Percentiles rank a stretch among this genome's conserved stretches.
These are phyloP conservation scores for Sequoiadendron giganteum DNA, from an alignment of 75 land plant genomes.

Conservation along the genomic window DNA sequence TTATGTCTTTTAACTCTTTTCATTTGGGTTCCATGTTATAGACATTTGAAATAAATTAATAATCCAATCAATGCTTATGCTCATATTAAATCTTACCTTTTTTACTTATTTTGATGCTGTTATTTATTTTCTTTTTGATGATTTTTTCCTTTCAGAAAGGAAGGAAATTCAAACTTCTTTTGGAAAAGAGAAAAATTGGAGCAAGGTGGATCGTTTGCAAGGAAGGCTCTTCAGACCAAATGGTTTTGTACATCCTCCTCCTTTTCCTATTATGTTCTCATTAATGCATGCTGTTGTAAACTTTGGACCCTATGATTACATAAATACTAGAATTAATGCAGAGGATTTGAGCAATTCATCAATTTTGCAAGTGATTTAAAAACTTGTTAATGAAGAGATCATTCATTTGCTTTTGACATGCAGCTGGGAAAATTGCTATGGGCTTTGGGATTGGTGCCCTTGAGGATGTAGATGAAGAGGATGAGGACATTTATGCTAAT, in stretches of 20 bases:
- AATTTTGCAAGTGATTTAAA: not conserved
- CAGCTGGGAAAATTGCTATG: constrained; percentile 81
- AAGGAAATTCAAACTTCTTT: constrained; percentile 36
- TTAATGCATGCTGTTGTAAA: not conserved
- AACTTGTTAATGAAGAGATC: not conserved
- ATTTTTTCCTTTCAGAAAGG: constrained; percentile 50
- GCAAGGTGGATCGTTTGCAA: constrained; percentile 21
- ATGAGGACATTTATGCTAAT: constrained; percentile 87
- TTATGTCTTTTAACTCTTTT: not conserved
- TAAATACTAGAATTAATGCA: not conserved
- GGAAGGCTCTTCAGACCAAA: constrained; percentile 66
- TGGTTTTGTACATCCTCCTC: constrained; percentile 38
- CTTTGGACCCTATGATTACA: not conserved
- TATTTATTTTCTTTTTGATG: not conserved
- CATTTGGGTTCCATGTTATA: not conserved
- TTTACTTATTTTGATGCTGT: not conserved
- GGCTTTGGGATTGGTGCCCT: constrained; percentile 98
- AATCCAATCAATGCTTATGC: not conserved
- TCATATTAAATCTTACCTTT: not conserved
- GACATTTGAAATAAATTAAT: not conserved
- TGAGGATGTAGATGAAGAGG: constrained; percentile 87
- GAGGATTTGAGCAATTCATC: not conserved
- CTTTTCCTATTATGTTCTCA: not conserved
- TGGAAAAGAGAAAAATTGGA: constrained; percentile 19
- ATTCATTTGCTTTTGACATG: not conserved